Evolutionary conservation across 2,329 filamentous ascomycete genomes (phyloP).

Genomic region (Colletotrichum falcatum): DNA sequence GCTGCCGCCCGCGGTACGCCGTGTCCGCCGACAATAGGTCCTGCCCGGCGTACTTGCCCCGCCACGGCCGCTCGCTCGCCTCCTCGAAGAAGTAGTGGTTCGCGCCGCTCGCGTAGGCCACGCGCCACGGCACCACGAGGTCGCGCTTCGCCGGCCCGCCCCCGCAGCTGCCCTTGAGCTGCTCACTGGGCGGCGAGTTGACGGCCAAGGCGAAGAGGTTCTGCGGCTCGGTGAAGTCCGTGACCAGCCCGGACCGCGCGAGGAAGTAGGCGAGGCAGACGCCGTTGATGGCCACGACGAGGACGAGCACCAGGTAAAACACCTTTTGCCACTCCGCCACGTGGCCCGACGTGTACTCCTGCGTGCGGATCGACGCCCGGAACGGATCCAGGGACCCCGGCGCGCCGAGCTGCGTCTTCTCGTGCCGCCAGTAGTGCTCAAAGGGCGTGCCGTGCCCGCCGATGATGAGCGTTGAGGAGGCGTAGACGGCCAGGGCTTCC

Average conservation of each 20-base stretch:
- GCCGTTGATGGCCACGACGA: constrained; percentile 76
- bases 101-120: constrained; percentile 52
- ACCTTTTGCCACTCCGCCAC: constrained; percentile 69
- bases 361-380: constrained; percentile 70
- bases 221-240: constrained; percentile 82
- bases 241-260: constrained; percentile 70
- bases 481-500: constrained; percentile 79
- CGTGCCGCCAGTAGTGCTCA: constrained; percentile 65
- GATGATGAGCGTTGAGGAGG: constrained; percentile 74
- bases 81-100: constrained; percentile 60
- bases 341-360: constrained; percentile 78
- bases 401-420: constrained; percentile 51
- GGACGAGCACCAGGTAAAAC: constrained; percentile 75
- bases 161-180: constrained; percentile 54
- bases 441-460: constrained; percentile 71
- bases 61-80: constrained; percentile 46
- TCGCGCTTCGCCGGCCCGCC: constrained; percentile 52
- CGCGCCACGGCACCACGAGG: constrained; percentile 56
- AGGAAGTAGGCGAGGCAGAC: constrained; percentile 73
- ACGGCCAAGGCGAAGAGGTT: constrained; percentile 80
- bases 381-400: constrained; percentile 68
- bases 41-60: constrained; percentile 44
- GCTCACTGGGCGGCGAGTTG: constrained; percentile 62
- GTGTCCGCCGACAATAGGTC: constrained; percentile 24
- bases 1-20: constrained; percentile 31